Evolutionary conservation across 306 rosid species (phyloP), one percentile per base, ranked within the genome.

Genomic region (Malus asiatica): DNA sequence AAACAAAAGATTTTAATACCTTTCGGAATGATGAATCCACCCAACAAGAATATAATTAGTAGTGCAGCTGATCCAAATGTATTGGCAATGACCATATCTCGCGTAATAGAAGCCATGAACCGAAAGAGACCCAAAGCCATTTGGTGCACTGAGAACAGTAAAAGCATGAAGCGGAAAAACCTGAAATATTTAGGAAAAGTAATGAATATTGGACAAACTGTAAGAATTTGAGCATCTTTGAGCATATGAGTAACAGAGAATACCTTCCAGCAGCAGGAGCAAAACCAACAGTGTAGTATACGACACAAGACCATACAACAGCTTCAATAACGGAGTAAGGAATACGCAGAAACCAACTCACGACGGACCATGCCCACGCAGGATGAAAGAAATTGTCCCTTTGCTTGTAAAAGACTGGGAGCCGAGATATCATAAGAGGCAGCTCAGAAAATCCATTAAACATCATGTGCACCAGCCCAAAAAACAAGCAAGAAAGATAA

Each of bases 41-140:
- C 96, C 46, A 91, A 76, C 82, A 87, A 79, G 82, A 93, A 89
- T 78, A 91, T 66, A 82, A 85, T 0, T 46, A 93, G 74, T 8
- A 93, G 60, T 29, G 97, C 88, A 59, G 98, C 98, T 78, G 97
- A 86, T 78, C 93, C 98, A 76, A 89, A 93, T 38, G 97, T 93
- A 82, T 89, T 91, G 67, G 98, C 93, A 80, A 89, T 73, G 75
- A 93, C 90, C 93, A 89, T 93, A 75, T 93, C 98, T 59, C 97
- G 77, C 22, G 98, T 78, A 64, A 91, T 33, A 45, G 93, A 9
- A 68, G 96, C 98, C 93, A 93, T 89, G 87, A 82, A 66, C 77
- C 98, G 90, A 77, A 89, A 93, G 77, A 93, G 92, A 79, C 98
- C 96, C 82, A 93, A 62, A 71, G 93, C 97, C 98, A 93, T 93